These are phyloP conservation scores for Pichia cephalocereana DNA, from an alignment of 805 yeast genomes.

Conservation along the genomic window DNA sequence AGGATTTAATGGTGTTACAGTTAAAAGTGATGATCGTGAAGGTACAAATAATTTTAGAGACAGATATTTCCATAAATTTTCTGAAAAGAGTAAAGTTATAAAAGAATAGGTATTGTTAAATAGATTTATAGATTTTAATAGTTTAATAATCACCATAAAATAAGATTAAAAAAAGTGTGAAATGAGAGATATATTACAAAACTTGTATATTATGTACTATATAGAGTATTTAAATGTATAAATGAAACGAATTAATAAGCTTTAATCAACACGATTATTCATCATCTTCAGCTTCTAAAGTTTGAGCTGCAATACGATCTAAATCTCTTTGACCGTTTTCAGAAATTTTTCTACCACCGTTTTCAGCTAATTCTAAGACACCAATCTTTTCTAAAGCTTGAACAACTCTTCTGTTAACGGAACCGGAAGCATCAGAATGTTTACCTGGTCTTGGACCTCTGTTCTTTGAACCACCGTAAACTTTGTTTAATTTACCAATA, in stretches of 20 bases:
- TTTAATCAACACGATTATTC: constrained; percentile 23
- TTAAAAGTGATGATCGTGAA: constrained; percentile 34
- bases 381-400: constrained; percentile 98
- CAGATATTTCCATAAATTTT: constrained; percentile 63
- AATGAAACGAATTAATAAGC: neutral
- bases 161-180: neutral
- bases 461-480: constrained; percentile 98
- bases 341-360: constrained; percentile 99
- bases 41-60: constrained; percentile 58
- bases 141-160: too few relatives aligned
- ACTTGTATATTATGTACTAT: neutral
- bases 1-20: constrained; percentile 39
- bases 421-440: constrained; percentile 99
- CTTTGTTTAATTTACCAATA: constrained; percentile 98
- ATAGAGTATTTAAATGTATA: neutral
- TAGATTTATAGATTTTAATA: neutral
- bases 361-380: constrained; percentile 89
- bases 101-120: neutral
- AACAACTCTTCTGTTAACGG: constrained; percentile 96
- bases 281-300: constrained; percentile 84
- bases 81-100: constrained; percentile 4
- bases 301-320: constrained; percentile 99
- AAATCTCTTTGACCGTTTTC: constrained; percentile 99
- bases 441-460: constrained; percentile 98
- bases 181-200: neutral